Percentiles rank a stretch among this genome's conserved stretches.
Conservation (phyloP, 2,329 filamentous ascomycete species). For the Cladophialophora immunda region DNA sequence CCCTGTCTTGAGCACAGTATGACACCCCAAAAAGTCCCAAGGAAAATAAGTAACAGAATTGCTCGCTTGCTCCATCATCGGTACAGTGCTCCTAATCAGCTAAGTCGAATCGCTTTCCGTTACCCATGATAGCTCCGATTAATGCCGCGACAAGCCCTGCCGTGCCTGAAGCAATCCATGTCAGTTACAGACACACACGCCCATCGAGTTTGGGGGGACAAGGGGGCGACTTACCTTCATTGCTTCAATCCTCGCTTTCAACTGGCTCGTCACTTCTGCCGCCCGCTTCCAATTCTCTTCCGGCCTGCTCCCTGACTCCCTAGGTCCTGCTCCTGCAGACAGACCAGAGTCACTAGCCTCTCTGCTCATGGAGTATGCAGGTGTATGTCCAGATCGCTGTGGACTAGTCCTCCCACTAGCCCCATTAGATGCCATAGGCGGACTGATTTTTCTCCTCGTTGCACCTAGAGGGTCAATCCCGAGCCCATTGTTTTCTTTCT, state of each 20-base stretch:
- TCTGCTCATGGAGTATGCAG: conserved; percentile 14
- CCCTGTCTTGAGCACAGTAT: not conserved
- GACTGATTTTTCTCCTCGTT: conserved; percentile 55
- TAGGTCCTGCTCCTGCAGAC: conserved; percentile 28
- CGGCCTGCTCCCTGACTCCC: conserved; percentile 55
- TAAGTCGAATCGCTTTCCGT: not conserved
- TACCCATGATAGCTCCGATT: not conserved
- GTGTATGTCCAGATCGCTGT: conserved; percentile 37
- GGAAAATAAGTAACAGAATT: not conserved
- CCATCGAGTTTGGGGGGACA: not conserved
- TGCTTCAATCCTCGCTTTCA: conserved; percentile 97
- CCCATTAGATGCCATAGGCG: conserved; percentile 49
- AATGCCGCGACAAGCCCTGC: conserved; percentile 51
- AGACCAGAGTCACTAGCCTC: conserved; percentile 15
- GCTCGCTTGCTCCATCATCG: conserved; percentile 10
- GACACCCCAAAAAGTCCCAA: not conserved
- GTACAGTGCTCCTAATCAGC: conserved; percentile 5
- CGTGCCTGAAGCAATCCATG: conserved; percentile 46
- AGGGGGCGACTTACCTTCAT: conserved; percentile 75
- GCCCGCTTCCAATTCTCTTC: conserved; percentile 96
- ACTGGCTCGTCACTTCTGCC: conserved; percentile 94
- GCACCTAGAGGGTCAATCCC: conserved; percentile 44
- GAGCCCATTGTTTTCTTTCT: conserved; percentile 73
- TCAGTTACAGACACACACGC: conserved; percentile 19
- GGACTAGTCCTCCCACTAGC: conserved; percentile 45